These are phyloP conservation scores for Candida boleticola DNA, from an alignment of 805 yeast species.

Conservation along the genomic window DNA sequence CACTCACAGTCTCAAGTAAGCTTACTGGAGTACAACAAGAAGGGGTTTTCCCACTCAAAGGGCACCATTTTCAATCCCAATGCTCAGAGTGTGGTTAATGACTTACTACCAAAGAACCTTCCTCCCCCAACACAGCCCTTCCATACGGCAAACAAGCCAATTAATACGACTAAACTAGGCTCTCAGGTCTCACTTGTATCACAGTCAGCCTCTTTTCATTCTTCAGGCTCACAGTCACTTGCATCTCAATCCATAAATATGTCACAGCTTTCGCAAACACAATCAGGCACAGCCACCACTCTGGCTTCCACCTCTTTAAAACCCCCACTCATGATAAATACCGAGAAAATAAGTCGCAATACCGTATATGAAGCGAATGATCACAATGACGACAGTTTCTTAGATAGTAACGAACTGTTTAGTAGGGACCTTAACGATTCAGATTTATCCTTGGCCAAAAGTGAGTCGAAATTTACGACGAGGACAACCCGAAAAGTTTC, in stretches of 20 bases:
- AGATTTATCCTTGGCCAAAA: slow-evolving; percentile 10
- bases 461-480: slow-evolving; percentile 12
- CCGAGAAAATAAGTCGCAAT: not conserved
- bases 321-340: not conserved
- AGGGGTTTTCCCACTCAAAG: not conserved
- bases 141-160: not conserved
- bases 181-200: slow-evolving; percentile 4
- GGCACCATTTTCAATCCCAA: not conserved
- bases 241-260: not conserved
- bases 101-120: not conserved
- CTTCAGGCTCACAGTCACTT: not conserved
- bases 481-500: slow-evolving; percentile 8
- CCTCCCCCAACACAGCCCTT: slow-evolving; percentile 1
- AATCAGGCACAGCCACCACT: not conserved
- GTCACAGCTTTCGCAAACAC: not conserved
- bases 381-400: not conserved
- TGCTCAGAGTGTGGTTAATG: not conserved
- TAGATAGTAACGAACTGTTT: not conserved
- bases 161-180: not conserved
- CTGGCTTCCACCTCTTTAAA: not conserved
- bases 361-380: not conserved
- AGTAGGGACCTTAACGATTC: slow-evolving; percentile 2
- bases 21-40: slow-evolving; percentile 1
- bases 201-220: slow-evolving; percentile 4
- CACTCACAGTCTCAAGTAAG: slow-evolving; percentile 3